Conservation (phyloP, 2,329 filamentous ascomycete genomes). For the Gaeumannomyces tritici region DNA sequence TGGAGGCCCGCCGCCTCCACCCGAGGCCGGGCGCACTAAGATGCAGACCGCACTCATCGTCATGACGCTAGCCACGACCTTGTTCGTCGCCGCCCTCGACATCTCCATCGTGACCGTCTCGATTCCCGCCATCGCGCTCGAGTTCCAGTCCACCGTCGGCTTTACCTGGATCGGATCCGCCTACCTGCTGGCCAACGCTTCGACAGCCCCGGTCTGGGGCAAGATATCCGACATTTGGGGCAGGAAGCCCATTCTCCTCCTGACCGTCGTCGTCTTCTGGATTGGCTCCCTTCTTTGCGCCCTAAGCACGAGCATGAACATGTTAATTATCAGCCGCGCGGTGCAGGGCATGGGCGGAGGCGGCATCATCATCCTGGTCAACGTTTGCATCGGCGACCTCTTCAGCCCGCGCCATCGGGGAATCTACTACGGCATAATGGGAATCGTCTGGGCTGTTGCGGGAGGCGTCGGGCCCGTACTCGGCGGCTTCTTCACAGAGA, state of each 20-base stretch:
- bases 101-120: constrained; percentile 52
- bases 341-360: constrained; percentile 43
- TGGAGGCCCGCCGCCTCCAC: constrained; percentile 4
- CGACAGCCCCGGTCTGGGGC: constrained; percentile 62
- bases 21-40: constrained; percentile 18
- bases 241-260: constrained; percentile 40
- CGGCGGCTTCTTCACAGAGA: constrained; percentile 56
- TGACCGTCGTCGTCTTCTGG: constrained; percentile 40
- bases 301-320: constrained; percentile 31
- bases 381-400: constrained; percentile 43
- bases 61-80: constrained; percentile 25
- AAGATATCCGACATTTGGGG: constrained; percentile 50
- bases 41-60: constrained; percentile 25
- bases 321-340: constrained; percentile 37
- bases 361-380: constrained; percentile 41
- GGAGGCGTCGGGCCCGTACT: constrained; percentile 50
- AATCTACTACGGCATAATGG: constrained; percentile 53
- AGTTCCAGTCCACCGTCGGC: constrained; percentile 52
- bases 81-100: constrained; percentile 38
- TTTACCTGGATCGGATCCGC: constrained; percentile 73
- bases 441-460: constrained; percentile 58
- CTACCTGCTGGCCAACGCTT: constrained; percentile 61
- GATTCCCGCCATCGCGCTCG: constrained; percentile 47
- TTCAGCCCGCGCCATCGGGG: constrained; percentile 36
- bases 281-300: constrained; percentile 39